These are phyloP conservation scores for Tolypocladium nubicola DNA, from an alignment of 2,329 filamentous ascomycete species.

Conservation along the genomic window DNA sequence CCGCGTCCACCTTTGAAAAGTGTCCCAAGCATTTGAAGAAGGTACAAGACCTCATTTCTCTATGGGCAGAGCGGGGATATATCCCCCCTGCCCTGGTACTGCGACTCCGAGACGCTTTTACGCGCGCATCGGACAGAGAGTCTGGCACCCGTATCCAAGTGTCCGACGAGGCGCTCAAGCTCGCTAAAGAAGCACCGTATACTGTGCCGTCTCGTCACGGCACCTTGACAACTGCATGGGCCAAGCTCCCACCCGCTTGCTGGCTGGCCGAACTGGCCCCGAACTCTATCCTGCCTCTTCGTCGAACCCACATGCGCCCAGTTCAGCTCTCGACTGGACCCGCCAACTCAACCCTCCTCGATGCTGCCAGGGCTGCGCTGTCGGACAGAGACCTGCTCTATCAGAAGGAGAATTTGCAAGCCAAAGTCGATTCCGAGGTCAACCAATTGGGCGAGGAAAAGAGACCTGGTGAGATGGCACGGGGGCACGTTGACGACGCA, in stretches of 20 bases:
- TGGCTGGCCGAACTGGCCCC: constrained; percentile 71
- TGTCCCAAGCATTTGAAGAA: constrained; percentile 57
- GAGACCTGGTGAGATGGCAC: constrained; percentile 53
- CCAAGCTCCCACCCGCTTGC: constrained; percentile 73
- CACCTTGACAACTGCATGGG: constrained; percentile 61
- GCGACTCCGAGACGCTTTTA: constrained; percentile 48
- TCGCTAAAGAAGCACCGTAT: constrained; percentile 51
- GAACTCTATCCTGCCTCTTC: constrained; percentile 65
- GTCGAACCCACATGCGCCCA: constrained; percentile 58
- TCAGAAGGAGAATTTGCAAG: constrained; percentile 34
- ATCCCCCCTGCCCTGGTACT: constrained; percentile 43
- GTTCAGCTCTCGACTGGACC: constrained; percentile 59
- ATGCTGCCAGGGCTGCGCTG: constrained; percentile 61
- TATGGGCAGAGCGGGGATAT: constrained; percentile 62
- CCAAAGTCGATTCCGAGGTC: constrained; percentile 42
- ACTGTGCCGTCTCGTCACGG: constrained; percentile 69
- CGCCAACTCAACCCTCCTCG: constrained; percentile 53
- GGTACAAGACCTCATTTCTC: constrained; percentile 49
- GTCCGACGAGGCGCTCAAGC: constrained; percentile 18
- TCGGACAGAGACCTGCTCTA: constrained; percentile 61
- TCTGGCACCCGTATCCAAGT: constrained; percentile 9
- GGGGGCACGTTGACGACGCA: constrained; percentile 53
- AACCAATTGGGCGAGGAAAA: constrained; percentile 65
- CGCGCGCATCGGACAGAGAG: constrained; percentile 22
- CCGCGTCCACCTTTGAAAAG: constrained; percentile 45